These are phyloP conservation scores for Penstemon barbatus DNA, from an alignment of 257 asterid species.

Conservation along the genomic window DNA sequence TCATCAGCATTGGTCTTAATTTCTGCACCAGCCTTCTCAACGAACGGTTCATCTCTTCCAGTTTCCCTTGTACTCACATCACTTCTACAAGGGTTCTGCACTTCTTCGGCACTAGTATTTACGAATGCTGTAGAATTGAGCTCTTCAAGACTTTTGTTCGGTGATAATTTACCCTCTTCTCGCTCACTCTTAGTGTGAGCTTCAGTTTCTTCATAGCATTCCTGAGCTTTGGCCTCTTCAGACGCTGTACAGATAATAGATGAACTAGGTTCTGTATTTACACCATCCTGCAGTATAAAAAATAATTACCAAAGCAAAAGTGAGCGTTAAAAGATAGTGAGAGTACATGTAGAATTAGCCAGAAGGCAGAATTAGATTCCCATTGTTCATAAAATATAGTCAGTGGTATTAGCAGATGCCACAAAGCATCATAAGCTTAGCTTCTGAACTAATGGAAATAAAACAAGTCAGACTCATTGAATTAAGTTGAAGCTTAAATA, in stretches of 20 bases:
- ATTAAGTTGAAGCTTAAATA: constrained; percentile 14
- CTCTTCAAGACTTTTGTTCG: constrained; percentile 53
- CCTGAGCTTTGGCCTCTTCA: constrained; percentile 39
- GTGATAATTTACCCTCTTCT: constrained; percentile 85
- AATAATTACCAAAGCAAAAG: constrained; percentile 3
- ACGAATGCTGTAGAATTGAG: constrained; percentile 36
- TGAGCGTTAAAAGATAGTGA: constrained; percentile 11
- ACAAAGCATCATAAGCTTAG: constrained; percentile 9
- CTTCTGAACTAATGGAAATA: constrained; percentile 17
- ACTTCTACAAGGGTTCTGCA: constrained; percentile 35
- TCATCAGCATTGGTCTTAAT: constrained; percentile 54
- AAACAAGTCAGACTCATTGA: constrained; percentile 16
- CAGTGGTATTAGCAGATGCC: constrained; percentile 12
- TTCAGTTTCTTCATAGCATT: constrained; percentile 38
- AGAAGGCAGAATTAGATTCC: constrained; percentile 21
- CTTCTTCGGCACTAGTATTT: constrained; percentile 34
- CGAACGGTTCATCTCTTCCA: constrained; percentile 34
- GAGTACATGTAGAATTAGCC: constrained; percentile 14
- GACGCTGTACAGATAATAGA: constrained; percentile 36
- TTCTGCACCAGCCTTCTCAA: constrained; percentile 44
- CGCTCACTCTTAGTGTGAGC: constrained; percentile 45
- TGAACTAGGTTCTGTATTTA: constrained; percentile 33
- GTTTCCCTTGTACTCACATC: constrained; percentile 34
- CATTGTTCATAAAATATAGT: constrained; percentile 11
- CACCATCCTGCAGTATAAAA: constrained; percentile 49